These are phyloP conservation scores for Wolfiporia cocos DNA, from an alignment of 1,284 basidiomycete genomes.

Conservation along the genomic window DNA sequence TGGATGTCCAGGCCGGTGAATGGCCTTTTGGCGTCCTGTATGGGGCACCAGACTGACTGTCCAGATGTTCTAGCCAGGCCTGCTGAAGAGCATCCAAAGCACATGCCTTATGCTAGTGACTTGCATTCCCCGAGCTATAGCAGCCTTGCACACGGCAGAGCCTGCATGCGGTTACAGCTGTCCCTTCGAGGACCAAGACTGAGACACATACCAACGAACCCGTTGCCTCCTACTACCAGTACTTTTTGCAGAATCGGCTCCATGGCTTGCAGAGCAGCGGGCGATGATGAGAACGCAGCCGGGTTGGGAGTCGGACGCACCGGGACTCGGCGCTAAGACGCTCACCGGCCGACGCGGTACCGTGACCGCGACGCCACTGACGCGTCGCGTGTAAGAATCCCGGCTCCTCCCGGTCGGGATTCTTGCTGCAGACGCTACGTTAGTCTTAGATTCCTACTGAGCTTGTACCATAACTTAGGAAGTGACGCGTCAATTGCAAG, in stretches of 20 bases:
- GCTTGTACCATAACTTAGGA: too few relatives aligned
- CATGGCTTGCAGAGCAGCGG: slow-evolving; percentile 11
- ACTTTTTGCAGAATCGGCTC: slow-evolving; percentile 47
- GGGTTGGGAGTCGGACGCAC: too few relatives aligned
- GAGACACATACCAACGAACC: slow-evolving; percentile 73
- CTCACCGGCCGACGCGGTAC: too few relatives aligned
- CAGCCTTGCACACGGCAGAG: slow-evolving; percentile 86
- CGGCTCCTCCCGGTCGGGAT: too few relatives aligned
- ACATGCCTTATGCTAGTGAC: slow-evolving; percentile 85
- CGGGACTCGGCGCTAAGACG: too few relatives aligned
- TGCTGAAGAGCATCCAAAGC: slow-evolving; percentile 1
- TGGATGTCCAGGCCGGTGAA: slow-evolving; percentile 77
- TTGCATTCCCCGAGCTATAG: slow-evolving; percentile 76
- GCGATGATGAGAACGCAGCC: not conserved
- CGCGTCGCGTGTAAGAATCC: too few relatives aligned
- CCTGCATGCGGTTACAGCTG: slow-evolving; percentile 40
- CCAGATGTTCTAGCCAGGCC: not conserved
- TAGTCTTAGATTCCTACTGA: too few relatives aligned
- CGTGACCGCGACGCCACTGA: too few relatives aligned
- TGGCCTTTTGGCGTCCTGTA: slow-evolving; percentile 88
- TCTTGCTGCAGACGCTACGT: too few relatives aligned
- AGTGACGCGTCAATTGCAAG: too few relatives aligned
- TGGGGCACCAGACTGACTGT: slow-evolving; percentile 80
- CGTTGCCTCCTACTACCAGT: slow-evolving; percentile 91
- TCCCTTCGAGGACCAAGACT: not conserved